Evolutionary conservation across 1,139 yeast species (phyloP).

Genomic region (Magnusiomyces tetraspermus): DNA sequence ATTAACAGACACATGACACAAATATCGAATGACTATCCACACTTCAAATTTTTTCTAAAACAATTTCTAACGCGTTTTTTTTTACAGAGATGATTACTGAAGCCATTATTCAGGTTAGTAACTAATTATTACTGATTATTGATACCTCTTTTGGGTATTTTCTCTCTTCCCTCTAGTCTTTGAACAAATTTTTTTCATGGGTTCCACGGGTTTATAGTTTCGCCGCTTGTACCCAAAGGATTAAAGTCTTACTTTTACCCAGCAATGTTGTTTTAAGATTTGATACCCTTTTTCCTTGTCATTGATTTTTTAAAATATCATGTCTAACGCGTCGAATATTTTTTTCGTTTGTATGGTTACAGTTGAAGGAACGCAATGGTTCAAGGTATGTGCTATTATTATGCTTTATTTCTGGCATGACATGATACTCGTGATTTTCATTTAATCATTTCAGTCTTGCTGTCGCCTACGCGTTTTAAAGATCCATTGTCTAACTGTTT

Average conservation of each 20-base stretch:
- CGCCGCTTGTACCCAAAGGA: neutral
- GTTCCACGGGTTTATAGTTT: neutral
- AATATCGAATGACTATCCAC: neutral
- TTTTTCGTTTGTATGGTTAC: slow-evolving; percentile 7
- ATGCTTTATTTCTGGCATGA: slow-evolving; percentile 16
- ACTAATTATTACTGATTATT: neutral
- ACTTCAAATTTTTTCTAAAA: neutral
- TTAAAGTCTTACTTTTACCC: slow-evolving; percentile 1
- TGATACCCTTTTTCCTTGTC: too few relatives aligned
- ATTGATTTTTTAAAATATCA: neutral
- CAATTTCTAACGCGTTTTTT: slow-evolving; percentile 2
- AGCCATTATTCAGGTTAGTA: slow-evolving; percentile 45
- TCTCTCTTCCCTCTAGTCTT: neutral
- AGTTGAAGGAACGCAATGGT: slow-evolving; percentile 73
- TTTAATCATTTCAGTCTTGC: neutral
- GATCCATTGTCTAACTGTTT: slow-evolving; percentile 9
- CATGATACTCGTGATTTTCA: neutral
- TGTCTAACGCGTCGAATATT: neutral
- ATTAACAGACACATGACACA: too few relatives aligned
- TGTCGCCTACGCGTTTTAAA: neutral
- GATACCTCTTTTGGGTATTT: neutral
- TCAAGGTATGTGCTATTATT: slow-evolving; percentile 45
- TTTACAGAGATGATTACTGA: slow-evolving; percentile 60
- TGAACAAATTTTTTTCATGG: neutral
- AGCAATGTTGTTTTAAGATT: neutral